Evolutionary conservation across 2,329 filamentous ascomycete species (phyloP), one percentile per base, ranked within the genome.

Genomic region (Fusarium sacchari): DNA sequence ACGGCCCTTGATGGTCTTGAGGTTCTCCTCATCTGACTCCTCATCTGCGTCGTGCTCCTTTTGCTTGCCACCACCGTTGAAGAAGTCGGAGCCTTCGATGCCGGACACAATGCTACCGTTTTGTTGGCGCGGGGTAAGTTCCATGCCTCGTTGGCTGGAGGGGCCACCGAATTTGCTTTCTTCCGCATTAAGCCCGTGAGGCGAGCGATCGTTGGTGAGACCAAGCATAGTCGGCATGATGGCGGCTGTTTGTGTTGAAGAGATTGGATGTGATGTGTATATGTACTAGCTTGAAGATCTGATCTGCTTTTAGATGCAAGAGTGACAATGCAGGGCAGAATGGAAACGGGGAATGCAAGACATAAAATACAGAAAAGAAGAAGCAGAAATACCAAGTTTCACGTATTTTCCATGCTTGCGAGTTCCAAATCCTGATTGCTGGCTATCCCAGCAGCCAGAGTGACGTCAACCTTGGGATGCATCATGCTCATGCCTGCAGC

Each of bases 191-290:
- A 78, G 67, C 7, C 75, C 77, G 57, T 78, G 70, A 40, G 74
- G 64, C 18, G 77, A 78, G 20, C 61, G 70, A 32, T 78, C 77
- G 44, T 74, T 77, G 56, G 76, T 78, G 42, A 78, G 66, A 52
- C 77, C 77, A 47, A 78, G 76, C 77, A 78, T 77, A 42, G 75
- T 71, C 50, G 77, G 77, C 77, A 78, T 78, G 72, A 49, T 75
- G 67, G n/a, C 37, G 64, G 60, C 46, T 63, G 22, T 60, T 59
- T 56, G 37, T 65, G 28, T 22, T 40, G 24, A 56, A 40, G 5
- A 15, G 43, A n/a, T n/a, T n/a, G n/a, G n/a, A 7, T 22, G 32
- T 26, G 47, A 55, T 63, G 12, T 40, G 39, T 40, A 9, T 22
- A 34, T 68, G 44, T 39, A 57, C 42, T 50, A 34, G 34, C 60